Conservation (phyloP, 768 basidiomycete species). For the Suillus hirtellus region DNA sequence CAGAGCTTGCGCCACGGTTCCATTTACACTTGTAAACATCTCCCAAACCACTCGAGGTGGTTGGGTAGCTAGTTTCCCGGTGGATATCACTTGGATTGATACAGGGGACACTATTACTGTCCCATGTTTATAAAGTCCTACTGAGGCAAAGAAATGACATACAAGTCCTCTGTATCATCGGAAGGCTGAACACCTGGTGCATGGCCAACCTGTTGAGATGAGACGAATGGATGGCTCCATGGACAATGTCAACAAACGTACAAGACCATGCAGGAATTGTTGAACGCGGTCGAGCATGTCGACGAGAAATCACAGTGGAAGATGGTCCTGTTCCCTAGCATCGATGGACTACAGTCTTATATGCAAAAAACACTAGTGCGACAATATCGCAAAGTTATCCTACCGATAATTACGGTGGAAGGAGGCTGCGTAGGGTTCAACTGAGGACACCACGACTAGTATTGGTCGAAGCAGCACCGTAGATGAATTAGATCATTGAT, state of each 20-base stretch:
- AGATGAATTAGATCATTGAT: background rate
- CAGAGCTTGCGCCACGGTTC: background rate
- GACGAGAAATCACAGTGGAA: background rate
- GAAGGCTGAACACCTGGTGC: constrained; percentile 1
- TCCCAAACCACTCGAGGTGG: constrained; percentile 37
- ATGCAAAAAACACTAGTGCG: background rate
- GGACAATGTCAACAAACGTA: background rate
- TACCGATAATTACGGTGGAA: background rate
- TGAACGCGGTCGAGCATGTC: background rate
- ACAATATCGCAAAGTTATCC: background rate
- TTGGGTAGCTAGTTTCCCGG: background rate
- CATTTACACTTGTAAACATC: constrained; percentile 41
- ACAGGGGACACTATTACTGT: background rate
- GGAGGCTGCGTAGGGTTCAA: background rate
- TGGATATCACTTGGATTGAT: background rate
- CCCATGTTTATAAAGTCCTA: background rate
- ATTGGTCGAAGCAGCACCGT: background rate
- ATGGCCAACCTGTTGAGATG: background rate
- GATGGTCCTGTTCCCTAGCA: background rate
- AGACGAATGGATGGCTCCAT: background rate
- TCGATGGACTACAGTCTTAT: background rate
- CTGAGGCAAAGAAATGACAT: background rate
- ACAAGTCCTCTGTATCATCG: background rate
- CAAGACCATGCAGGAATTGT: background rate
- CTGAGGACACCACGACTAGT: background rate